Base-by-base conservation (phyloP, 371 early-diverging fungal species). In the Mucor plumbeus region DNA sequence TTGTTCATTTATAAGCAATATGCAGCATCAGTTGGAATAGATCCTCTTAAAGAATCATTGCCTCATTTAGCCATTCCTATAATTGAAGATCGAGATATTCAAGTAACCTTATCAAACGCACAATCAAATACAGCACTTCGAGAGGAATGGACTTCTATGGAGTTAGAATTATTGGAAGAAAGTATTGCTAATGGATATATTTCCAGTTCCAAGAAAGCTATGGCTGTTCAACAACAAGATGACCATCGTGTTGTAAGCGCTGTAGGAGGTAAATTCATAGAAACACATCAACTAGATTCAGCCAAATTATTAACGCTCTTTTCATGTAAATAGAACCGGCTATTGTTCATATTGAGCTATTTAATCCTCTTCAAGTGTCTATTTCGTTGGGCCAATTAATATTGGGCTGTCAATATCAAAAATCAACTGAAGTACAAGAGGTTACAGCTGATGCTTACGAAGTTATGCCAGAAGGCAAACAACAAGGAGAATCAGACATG, bases 1-100 rank as follows among this genome's bases (percentile, higher is more conserved):
- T 61, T 94, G 59, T 88, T 85, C 63, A 88, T 93, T 17, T 95
- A 92, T 72, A 84, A 89, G 80, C 84, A 87, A 72, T 88, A 88
- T 53, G 62, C 74, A 3, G 61, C 61, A 5, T 65, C 76, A 19
- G 62, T 63, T 3, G 80, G 75, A 7, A 72, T 78, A 21, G 81
- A 84, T 50, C 77, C 84, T 14, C 39, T 77, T 4, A 76, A 79
- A n/a, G 74, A 76, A 34, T 71, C 76, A 0, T 41, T 87, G 4
- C 83, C 84, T 5, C 70, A 73, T 17, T 60, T 88, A 5, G 82
- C 79, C 0, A 63, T 89, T 5, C 90, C 90, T 2, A 59, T 75
- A 9, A 77, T 89, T 61, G 73, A 85, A 38, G 78, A 84, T 38
- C 65, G 70, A 14, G 60, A 67, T 11, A 76, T 87, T 4, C 75